Conservation (phyloP, 2,329 filamentous ascomycete species). For the Geosmithia flava region DNA sequence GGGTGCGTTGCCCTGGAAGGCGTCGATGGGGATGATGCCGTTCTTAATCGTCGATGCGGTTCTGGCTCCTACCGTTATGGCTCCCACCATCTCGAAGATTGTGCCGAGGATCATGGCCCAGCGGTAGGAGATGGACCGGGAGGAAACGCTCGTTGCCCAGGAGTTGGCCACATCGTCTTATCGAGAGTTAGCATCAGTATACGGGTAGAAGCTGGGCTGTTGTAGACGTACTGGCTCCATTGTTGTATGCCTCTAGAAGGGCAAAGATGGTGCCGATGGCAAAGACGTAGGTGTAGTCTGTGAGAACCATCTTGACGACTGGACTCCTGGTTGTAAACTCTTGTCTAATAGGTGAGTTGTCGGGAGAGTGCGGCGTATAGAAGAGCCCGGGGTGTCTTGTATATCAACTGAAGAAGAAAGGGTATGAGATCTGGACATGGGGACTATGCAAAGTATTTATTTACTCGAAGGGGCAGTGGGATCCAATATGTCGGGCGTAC, state of each 20-base stretch:
- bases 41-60: conserved; percentile 34
- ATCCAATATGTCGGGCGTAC: no score
- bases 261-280: conserved; percentile 66
- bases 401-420: not conserved
- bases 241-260: conserved; percentile 67
- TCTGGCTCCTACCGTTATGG: conserved; percentile 33
- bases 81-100: conserved; percentile 35
- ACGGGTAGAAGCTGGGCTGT: not conserved
- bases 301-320: conserved; percentile 30
- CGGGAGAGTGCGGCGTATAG: no score
- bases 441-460: no score
- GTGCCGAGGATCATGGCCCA: conserved; percentile 37
- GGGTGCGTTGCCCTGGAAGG: conserved; percentile 25
- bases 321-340: no score
- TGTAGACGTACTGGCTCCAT: conserved; percentile 55
- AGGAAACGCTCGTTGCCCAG: conserved; percentile 62
- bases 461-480: no score
- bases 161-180: conserved; percentile 63
- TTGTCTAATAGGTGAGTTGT: no score
- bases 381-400: no score
- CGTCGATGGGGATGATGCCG: conserved; percentile 25
- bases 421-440: not conserved
- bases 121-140: conserved; percentile 50
- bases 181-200: conserved; percentile 3
- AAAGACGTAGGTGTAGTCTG: conserved; percentile 59